phyloP scores from a whole-genome alignment of 1,284 basidiomycete species.

The Ustilago shanxiensis region DNA sequence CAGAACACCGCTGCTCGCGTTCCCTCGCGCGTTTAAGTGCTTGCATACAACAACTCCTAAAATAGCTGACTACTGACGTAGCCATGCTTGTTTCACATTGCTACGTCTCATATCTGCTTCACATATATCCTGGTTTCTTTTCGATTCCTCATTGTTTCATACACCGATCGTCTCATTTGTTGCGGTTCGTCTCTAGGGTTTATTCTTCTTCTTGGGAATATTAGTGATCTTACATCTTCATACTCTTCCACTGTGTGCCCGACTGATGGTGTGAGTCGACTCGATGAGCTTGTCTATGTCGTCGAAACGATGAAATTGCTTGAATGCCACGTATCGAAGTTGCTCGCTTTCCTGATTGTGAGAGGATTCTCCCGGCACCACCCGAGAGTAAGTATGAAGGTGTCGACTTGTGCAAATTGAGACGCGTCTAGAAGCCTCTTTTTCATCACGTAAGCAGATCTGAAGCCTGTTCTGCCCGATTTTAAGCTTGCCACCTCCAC shows the following conservation, averaged over 20 bases:
- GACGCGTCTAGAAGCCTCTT: not conserved
- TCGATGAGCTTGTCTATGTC: not conserved
- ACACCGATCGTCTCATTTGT: not conserved
- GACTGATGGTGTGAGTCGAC: not conserved
- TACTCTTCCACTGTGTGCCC: not conserved
- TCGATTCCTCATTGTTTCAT: slow-evolving; percentile 7
- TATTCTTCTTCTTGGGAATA: slow-evolving; percentile 1
- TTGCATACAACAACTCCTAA: not conserved
- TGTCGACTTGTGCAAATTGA: not conserved
- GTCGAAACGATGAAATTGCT: not conserved
- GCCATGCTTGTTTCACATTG: not conserved
- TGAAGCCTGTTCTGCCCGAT: slow-evolving; percentile 4
- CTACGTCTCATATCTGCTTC: not conserved
- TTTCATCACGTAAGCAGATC: slow-evolving; percentile 39
- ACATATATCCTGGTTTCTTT: slow-evolving; percentile 2
- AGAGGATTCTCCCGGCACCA: not conserved
- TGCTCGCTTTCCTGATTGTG: not conserved
- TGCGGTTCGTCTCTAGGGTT: slow-evolving; percentile 8
- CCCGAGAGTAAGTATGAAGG: slow-evolving; percentile 3
- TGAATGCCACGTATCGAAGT: not conserved
- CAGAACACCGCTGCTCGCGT: slow-evolving; percentile 52
- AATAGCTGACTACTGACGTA: not conserved
- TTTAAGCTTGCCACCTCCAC: slow-evolving; percentile 29
- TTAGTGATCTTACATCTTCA: not conserved
- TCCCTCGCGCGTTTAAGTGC: slow-evolving; percentile 14